These are phyloP conservation scores for Salvia splendens DNA, from an alignment of 257 asterid species.

Conservation along the genomic window DNA sequence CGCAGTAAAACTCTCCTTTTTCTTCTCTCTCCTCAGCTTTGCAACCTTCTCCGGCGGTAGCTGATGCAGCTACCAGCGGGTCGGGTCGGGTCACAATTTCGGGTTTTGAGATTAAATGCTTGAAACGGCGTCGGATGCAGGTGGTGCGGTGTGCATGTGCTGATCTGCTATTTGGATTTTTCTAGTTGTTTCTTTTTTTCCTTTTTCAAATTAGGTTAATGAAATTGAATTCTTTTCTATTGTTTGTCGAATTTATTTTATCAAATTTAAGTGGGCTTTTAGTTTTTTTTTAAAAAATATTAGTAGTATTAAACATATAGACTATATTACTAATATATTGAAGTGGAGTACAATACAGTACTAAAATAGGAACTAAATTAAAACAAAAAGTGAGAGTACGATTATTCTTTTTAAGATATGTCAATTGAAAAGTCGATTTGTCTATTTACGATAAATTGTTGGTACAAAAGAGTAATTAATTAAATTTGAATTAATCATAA, in stretches of 20 bases:
- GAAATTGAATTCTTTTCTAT: background rate
- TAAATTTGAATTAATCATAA: too few relatives aligned
- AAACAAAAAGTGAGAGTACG: background rate
- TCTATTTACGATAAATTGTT: too few relatives aligned
- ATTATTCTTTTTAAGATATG: background rate
- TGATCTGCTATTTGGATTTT: background rate
- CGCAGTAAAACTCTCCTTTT: slow-evolving; percentile 8
- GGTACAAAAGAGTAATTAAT: too few relatives aligned
- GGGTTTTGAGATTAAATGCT: background rate
- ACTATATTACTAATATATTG: too few relatives aligned
- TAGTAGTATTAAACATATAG: too few relatives aligned
- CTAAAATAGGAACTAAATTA: background rate
- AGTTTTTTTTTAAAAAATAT: too few relatives aligned
- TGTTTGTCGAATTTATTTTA: background rate
- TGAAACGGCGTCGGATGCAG: background rate
- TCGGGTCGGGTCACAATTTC: background rate
- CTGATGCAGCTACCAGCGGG: background rate
- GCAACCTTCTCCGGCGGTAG: slow-evolving; percentile 5
- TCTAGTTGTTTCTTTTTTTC: background rate
- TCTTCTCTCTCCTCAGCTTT: background rate
- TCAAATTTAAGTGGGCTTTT: background rate
- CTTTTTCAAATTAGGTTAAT: background rate
- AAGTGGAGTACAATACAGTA: too few relatives aligned
- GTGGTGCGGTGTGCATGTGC: slow-evolving; percentile 22
- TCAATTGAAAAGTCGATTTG: background rate